A percentile compares a stretch with the other conserved stretches of the same genome.
These are phyloP conservation scores for Umbelopsis isabellina DNA, from an alignment of 192 early-diverging fungal genomes.

Conservation along the genomic window DNA sequence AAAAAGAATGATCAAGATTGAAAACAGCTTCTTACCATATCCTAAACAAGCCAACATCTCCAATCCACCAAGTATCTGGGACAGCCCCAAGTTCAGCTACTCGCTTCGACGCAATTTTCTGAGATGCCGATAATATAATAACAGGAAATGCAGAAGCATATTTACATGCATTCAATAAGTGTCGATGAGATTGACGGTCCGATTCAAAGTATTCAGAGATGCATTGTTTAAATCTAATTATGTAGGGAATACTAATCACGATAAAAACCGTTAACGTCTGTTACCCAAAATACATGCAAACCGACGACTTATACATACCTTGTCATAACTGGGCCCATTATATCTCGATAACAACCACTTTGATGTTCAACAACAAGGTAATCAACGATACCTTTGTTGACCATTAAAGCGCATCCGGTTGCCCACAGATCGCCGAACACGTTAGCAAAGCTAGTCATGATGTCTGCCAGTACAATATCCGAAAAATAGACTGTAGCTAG, in stretches of 20 bases:
- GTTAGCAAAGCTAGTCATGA: conserved; percentile 90
- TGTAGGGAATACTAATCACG: conserved; percentile 69
- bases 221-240: conserved; percentile 82
- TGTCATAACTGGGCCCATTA: conserved; percentile 65
- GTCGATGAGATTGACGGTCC: conserved; percentile 57
- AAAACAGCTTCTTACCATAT: conserved; percentile 40
- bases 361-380: conserved; percentile 34
- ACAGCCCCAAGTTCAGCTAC: conserved; percentile 33
- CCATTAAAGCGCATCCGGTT: conserved; percentile 66
- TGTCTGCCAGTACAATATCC: conserved; percentile 93
- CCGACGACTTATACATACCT: conserved; percentile 48
- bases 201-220: conserved; percentile 69
- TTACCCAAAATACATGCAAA: conserved; percentile 8
- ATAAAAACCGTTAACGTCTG: conserved; percentile 4
- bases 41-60: conserved; percentile 31
- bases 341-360: conserved; percentile 52
- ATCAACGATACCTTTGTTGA: conserved; percentile 31
- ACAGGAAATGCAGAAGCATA: conserved; percentile 87
- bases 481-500: conserved; percentile 60
- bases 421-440: conserved; percentile 84
- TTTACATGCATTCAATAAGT: conserved; percentile 91
- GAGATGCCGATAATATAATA: conserved; percentile 58
- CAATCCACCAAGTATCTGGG: conserved; percentile 28
- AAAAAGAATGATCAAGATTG: not conserved
- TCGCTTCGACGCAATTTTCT: conserved; percentile 46